A percentile compares a stretch with the other conserved stretches of the same genome.
These are phyloP conservation scores for Heliosperma pusillum DNA, from an alignment of 148 eudicot genomes.

Conservation along the genomic window DNA sequence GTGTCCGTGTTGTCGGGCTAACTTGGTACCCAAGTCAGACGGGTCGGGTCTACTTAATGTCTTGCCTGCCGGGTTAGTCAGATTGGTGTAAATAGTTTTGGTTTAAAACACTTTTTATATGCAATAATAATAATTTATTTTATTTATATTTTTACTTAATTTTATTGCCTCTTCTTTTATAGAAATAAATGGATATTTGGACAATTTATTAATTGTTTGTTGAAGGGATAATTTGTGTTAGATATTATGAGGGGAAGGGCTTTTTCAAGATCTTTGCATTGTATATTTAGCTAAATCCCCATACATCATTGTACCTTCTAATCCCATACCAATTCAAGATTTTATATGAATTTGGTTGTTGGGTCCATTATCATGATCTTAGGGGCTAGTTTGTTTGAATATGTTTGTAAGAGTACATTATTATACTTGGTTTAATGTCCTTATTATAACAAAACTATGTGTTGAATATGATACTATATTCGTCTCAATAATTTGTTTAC, in stretches of 20 bases:
- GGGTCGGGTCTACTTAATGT: slow-evolving; percentile 16
- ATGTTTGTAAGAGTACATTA: neutral
- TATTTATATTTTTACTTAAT: neutral
- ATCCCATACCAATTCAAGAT: slow-evolving; percentile 2
- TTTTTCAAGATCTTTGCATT: neutral
- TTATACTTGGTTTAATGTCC: too few relatives aligned
- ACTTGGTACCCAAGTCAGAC: neutral
- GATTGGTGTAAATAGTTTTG: slow-evolving; percentile 13
- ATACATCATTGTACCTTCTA: neutral
- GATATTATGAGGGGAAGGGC: neutral
- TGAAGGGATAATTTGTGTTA: slow-evolving; percentile 5
- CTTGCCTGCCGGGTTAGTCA: slow-evolving; percentile 17
- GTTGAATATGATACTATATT: too few relatives aligned
- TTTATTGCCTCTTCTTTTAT: neutral
- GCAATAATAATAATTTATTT: neutral
- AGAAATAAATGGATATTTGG: neutral
- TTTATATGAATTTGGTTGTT: slow-evolving; percentile 12
- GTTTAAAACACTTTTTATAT: neutral
- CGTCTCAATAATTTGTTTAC: too few relatives aligned
- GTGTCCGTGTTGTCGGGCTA: slow-evolving; percentile 36
- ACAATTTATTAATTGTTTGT: neutral
- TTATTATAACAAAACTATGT: too few relatives aligned
- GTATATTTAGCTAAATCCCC: neutral
- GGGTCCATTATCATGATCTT: neutral
- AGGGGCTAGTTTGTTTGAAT: slow-evolving; percentile 1